Evolutionary conservation across 1,284 basidiomycete species (phyloP), one percentile per base, ranked within the genome.

Genomic region (Testicularia cyperi): DNA sequence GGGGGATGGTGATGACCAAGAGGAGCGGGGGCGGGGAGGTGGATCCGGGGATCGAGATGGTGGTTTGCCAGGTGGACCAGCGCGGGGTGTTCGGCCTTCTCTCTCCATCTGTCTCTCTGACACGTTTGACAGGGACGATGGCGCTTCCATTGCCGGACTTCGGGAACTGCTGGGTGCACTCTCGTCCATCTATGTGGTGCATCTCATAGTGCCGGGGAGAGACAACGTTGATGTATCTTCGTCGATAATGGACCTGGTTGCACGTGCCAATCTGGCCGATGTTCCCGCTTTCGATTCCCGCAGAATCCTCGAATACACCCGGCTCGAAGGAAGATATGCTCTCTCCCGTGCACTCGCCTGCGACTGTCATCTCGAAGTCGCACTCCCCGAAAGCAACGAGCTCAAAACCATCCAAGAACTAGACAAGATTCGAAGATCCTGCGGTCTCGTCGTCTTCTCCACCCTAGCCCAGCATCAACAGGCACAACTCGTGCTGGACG

Each of bases 331-430:
- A 0, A 34, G 60, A 4, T 63, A 52, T 10, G 53, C 60, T 12
- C 42, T 63, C 12, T 24, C 33, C n/a, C 25, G 60, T 2, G 60
- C 60, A 1, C 39, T 63, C 2, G 47, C 60, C 1, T 63, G 60
- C 37, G 60, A 63, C 36, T 57, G 53, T 22, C 60, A 63, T 15
- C 38, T 53, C 36, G 53, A 63, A 15, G n/a, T 63, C 4, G 18
- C 37, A 3, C 33, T 57, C 0, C 38, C 41, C 9, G 31, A 21
- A 0, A 25, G 27, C 2, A 27, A 20, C 13, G 47, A 62, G 15
- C 21, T 4, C 1, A 20, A 12, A 0, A 53, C 54, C 6, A 21
- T 51, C 14, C 26, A 16, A 9, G 48, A 63, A 29, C 25, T 63
- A 30, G 36, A 13, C 10, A 52, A 46, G 44, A 43, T 63, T 28